Conservation (phyloP, 2,329 filamentous ascomycete genomes). For the Trichocomaceae sp. region DNA sequence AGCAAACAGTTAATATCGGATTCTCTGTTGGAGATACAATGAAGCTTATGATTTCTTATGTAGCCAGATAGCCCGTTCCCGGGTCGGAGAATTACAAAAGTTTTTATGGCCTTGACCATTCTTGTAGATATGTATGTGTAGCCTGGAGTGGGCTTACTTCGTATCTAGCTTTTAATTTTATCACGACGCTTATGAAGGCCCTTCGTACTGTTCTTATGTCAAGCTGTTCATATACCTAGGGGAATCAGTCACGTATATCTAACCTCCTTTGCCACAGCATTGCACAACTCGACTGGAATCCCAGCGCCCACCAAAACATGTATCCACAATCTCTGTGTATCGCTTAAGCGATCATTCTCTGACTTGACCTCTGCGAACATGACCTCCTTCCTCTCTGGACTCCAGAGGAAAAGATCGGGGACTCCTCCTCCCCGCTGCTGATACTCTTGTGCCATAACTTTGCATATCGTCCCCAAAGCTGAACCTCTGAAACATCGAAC, state of each 20-base stretch:
- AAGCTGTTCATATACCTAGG: neutral
- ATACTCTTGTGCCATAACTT: slow-evolving; percentile 94
- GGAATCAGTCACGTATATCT: slow-evolving; percentile 17
- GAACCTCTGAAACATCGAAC: slow-evolving; percentile 70
- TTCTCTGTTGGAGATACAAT: neutral
- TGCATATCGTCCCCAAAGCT: slow-evolving; percentile 76
- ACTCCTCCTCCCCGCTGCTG: slow-evolving; percentile 79
- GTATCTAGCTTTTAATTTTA: neutral
- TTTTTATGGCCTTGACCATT: neutral
- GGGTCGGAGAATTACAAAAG: slow-evolving; percentile 5
- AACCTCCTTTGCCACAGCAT: slow-evolving; percentile 55
- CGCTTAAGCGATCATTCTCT: slow-evolving; percentile 86
- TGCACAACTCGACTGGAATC: slow-evolving; percentile 74
- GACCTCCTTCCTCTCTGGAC: slow-evolving; percentile 52
- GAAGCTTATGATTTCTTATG: slow-evolving; percentile 6
- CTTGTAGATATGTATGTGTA: slow-evolving; percentile 10
- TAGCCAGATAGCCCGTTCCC: slow-evolving; percentile 5
- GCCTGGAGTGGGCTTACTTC: slow-evolving; percentile 2
- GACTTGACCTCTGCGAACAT: slow-evolving; percentile 78
- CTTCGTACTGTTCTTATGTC: slow-evolving; percentile 32
- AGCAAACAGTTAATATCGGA: neutral
- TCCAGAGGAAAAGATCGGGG: slow-evolving; percentile 90
- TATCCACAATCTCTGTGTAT: slow-evolving; percentile 95
- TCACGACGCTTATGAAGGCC: neutral
- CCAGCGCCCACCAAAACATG: slow-evolving; percentile 83